A percentile compares a stretch with the other conserved stretches of the same genome.
Conservation (phyloP, 495 filamentous ascomycete genomes). For the Annulohypoxylon nitens region DNA sequence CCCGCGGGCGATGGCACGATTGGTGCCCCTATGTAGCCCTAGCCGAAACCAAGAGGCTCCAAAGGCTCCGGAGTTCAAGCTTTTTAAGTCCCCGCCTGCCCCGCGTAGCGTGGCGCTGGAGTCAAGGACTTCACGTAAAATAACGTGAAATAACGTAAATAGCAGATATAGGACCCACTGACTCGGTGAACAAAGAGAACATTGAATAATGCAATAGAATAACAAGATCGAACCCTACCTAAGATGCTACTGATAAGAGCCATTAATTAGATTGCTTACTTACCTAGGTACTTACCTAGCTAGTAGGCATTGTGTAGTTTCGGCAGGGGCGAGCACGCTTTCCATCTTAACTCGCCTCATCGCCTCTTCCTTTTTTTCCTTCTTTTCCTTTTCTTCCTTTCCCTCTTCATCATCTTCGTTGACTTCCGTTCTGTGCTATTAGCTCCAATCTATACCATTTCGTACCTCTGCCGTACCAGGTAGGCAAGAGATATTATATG, state of each 20-base stretch:
- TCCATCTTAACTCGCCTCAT: not conserved
- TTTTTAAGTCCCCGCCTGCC: conserved; percentile 7
- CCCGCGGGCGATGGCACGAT: not conserved
- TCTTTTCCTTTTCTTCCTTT: not conserved
- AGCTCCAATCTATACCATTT: not conserved
- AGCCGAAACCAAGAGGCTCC: not conserved
- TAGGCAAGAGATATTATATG: not conserved
- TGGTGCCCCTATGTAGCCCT: not conserved
- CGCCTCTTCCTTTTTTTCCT: not conserved
- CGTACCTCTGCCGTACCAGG: not conserved
- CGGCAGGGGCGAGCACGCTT: not conserved
- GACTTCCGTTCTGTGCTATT: not conserved
- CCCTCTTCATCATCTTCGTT: not conserved
- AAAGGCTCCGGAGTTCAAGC: conserved; percentile 28
- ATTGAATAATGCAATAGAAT: conserved; percentile 37
- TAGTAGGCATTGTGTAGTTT: too few relatives aligned
- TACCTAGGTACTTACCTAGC: too few relatives aligned
- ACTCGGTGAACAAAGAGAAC: conserved; percentile 29
- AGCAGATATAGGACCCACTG: conserved; percentile 22
- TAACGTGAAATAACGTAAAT: not conserved
- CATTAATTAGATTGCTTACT: not conserved
- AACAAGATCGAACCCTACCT: conserved; percentile 11
- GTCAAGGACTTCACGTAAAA: not conserved
- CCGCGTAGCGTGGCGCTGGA: conserved; percentile 3
- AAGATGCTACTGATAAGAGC: conserved; percentile 30